A percentile compares a stretch with the other conserved stretches of the same genome.
Evolutionary conservation across 1,139 yeast genomes (phyloP).

Genomic region (Yamadazyma oceani): DNA sequence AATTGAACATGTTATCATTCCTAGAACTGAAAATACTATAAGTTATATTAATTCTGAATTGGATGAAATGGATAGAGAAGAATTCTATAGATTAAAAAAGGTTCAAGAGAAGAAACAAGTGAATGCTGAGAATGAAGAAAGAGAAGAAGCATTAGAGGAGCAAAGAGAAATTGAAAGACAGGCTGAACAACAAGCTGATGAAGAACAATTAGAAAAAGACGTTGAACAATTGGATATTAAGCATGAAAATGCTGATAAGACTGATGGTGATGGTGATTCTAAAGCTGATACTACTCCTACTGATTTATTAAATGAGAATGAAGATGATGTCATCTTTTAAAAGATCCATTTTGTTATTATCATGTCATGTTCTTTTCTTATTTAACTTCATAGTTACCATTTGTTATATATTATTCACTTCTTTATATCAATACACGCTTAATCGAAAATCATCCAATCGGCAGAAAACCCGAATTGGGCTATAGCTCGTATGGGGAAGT

Average conservation of each 20-base stretch:
- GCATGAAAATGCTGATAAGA: slow-evolving; percentile 6
- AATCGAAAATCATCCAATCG: no score
- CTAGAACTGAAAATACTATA: slow-evolving; percentile 95
- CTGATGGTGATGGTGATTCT: slow-evolving; percentile 2
- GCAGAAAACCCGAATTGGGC: neutral
- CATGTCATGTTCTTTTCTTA: neutral
- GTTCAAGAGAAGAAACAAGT: slow-evolving; percentile 95
- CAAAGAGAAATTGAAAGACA: slow-evolving; percentile 18
- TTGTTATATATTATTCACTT: neutral
- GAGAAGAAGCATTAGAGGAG: slow-evolving; percentile 47
- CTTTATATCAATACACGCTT: no score
- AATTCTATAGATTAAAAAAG: slow-evolving; percentile 91
- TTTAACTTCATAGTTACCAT: neutral
- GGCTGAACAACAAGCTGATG: slow-evolving; percentile 17
- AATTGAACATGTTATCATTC: slow-evolving; percentile 96
- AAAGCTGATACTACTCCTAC: slow-evolving; percentile 16
- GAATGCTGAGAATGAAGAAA: slow-evolving; percentile 64
- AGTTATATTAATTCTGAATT: slow-evolving; percentile 89
- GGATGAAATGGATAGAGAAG: slow-evolving; percentile 98
- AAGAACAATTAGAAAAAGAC: slow-evolving; percentile 19
- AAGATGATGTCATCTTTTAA: slow-evolving; percentile 45
- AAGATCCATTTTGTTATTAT: neutral
- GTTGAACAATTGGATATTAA: slow-evolving; percentile 26
- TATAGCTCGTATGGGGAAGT: no score
- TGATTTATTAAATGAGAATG: slow-evolving; percentile 38